Evolutionary conservation across 148 eudicot species (phyloP), one percentile per base, ranked within the genome.

Genomic region (Vaccinium vitisidaea): DNA sequence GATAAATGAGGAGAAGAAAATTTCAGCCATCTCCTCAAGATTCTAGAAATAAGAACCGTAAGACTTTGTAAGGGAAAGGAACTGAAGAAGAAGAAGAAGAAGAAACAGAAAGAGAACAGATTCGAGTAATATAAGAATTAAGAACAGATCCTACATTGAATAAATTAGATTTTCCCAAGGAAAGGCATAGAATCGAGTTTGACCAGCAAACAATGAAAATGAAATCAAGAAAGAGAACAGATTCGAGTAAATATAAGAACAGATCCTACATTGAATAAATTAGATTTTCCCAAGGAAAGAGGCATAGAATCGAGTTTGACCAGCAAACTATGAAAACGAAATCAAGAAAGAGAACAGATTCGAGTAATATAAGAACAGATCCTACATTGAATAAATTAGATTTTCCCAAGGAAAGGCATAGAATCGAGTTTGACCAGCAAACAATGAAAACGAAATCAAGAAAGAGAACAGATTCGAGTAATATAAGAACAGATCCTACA

Each of bases 361-460:
- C 23, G 8, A 36, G n/a, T 8, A 56, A 79, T 52, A 77, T 55
- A n/a, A 55, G 46, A 53, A 79, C 46, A 79, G 61, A 53, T 79
- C 19, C 48, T 27, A 56, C 13, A 79, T 79, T 54, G 48, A 54
- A 55, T 55, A 55, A 15, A 32, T 56, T 21, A 14, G 52, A 15
- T 18, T 39, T 55, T 15, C 13, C 49, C 43, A 78, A 15, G 21
- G 43, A 78, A 78, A 30, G 19, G 13, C 56, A 63, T 4, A 54
- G 46, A 79, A 46, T 27, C 13, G 12, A 53, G n/a, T 79, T 79
- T 79, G 81, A 79, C 81, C 80, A 53, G 14, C 21, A 53, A 79
- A 55, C 16, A 54, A 30, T 30, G 49, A 56, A 19, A 79, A 32
- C 36, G 14, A 32, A 49, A 78, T 82, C 43, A 73, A 27, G 30